Evolutionary conservation across 1,284 basidiomycete species (phyloP).

Genomic region (Sanghuangporus sanghuang): DNA sequence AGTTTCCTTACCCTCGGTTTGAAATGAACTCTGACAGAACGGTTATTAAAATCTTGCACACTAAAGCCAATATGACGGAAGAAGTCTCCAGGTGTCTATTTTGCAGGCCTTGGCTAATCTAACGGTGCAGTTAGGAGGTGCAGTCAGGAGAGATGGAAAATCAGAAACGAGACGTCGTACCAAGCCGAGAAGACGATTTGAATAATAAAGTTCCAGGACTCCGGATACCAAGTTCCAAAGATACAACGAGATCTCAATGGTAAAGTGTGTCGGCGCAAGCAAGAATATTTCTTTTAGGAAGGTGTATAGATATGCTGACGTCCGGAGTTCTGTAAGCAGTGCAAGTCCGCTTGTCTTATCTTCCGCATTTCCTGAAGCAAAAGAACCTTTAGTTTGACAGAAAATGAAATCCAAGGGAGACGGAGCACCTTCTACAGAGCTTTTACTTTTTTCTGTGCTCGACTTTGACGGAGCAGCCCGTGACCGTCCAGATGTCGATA

Average conservation of each 20-base stretch:
- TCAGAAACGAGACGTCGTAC: neutral
- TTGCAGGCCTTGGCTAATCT: neutral
- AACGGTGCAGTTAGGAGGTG: neutral
- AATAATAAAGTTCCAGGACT: neutral
- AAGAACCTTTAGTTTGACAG: neutral
- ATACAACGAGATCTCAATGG: neutral
- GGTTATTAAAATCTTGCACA: neutral
- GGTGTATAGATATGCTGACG: neutral
- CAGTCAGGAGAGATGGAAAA: neutral
- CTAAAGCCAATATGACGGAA: neutral
- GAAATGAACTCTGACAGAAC: neutral
- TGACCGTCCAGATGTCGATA: neutral
- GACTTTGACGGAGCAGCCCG: neutral
- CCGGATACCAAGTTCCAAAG: neutral
- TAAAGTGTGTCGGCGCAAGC: neutral
- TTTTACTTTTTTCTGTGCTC: neutral
- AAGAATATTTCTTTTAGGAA: conserved; percentile 2
- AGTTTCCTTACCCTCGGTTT: neutral
- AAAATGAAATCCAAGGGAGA: neutral
- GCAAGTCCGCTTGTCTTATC: neutral
- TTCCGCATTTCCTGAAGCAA: neutral
- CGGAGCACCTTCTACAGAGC: neutral
- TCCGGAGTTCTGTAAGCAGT: neutral
- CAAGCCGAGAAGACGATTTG: neutral
- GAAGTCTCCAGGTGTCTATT: neutral